These are phyloP conservation scores for Herpetomonas samuelpessoai DNA, from an alignment of 208 protist genomes.

Conservation along the genomic window DNA sequence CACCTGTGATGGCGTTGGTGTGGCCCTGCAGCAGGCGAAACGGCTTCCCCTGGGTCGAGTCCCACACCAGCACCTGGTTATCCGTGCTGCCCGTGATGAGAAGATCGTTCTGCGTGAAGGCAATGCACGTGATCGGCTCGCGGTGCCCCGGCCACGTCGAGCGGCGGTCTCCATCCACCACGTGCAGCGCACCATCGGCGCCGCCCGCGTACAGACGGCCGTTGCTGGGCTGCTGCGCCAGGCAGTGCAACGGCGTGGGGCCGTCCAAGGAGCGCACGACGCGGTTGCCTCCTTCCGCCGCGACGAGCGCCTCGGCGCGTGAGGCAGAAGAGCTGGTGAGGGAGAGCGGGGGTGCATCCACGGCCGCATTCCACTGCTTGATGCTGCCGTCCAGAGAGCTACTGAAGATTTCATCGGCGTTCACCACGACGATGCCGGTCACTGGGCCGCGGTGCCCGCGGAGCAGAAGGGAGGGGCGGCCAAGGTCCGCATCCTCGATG, in stretches of 20 bases:
- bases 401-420: conserved; percentile 46
- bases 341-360: too few species aligned
- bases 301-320: conserved; percentile 7
- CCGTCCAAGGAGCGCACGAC: conserved; percentile 27
- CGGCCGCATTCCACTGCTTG: conserved; percentile 56
- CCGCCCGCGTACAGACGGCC: conserved; percentile 54
- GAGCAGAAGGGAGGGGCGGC: conserved; percentile 41
- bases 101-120: conserved; percentile 32
- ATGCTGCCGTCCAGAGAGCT: conserved; percentile 76
- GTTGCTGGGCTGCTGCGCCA: conserved; percentile 31
- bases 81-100: conserved; percentile 74
- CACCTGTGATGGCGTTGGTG: conserved; percentile 42
- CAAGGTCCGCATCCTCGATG: conserved; percentile 47
- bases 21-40: conserved; percentile 68
- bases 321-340: too few species aligned
- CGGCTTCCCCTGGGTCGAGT: conserved; percentile 43
- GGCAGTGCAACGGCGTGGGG: conserved; percentile 38
- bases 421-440: conserved; percentile 46
- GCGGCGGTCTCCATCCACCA: conserved; percentile 55
- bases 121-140: conserved; percentile 56
- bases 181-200: conserved; percentile 56
- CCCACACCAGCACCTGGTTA: conserved; percentile 69
- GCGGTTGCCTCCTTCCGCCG: conserved; percentile 17
- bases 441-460: conserved; percentile 63
- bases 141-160: conserved; percentile 61